Conservation (phyloP, 257 asterid species). For the Nicotiana paniculata region DNA sequence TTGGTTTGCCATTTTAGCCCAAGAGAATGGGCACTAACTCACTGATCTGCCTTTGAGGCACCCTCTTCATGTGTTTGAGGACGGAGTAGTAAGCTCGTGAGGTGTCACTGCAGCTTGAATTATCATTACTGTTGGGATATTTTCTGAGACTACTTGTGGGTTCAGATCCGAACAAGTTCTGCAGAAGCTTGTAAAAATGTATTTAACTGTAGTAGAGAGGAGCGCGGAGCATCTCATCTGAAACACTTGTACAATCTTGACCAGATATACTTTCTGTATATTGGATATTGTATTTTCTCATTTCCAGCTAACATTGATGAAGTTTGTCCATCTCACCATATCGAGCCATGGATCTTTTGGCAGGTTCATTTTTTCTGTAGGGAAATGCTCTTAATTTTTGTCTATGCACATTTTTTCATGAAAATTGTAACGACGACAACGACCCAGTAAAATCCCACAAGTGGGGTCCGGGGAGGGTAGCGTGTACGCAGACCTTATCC, state of each 20-base stretch:
- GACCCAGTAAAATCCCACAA: too few species aligned
- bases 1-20: constrained; percentile 1
- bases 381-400: too few species aligned
- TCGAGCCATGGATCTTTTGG: too few species aligned
- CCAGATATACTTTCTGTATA: background rate
- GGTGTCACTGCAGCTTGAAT: background rate
- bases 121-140: background rate
- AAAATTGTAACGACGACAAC: too few species aligned
- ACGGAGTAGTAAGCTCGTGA: background rate
- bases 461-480: too few species aligned
- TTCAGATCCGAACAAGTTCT: background rate
- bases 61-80: background rate
- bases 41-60: background rate
- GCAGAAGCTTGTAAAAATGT: background rate
- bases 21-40: background rate
- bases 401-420: too few species aligned
- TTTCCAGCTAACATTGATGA: background rate
- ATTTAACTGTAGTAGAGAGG: background rate
- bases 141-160: background rate
- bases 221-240: background rate
- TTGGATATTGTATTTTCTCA: background rate
- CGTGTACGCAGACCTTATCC: too few species aligned
- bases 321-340: background rate
- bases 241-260: background rate
- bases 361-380: too few species aligned